These are phyloP conservation scores for Hypoxylon sp. DNA, from an alignment of 2,329 filamentous ascomycete species.

Conservation along the genomic window DNA sequence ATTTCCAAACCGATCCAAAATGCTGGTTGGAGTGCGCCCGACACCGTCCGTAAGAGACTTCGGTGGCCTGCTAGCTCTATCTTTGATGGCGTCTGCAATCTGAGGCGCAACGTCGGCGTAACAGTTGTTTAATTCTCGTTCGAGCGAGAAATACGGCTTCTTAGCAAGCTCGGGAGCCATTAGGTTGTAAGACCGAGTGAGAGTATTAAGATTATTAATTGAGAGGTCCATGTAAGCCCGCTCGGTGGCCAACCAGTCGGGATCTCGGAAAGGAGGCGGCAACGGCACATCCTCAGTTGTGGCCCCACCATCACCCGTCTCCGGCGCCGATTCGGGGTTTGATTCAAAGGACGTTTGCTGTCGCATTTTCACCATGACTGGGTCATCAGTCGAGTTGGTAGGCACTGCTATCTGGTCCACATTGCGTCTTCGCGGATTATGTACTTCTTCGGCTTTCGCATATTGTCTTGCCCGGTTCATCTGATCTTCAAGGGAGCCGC, in stretches of 20 bases:
- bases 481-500: constrained; percentile 81
- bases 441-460: constrained; percentile 78
- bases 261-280: constrained; percentile 80
- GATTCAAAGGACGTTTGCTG: constrained; percentile 51
- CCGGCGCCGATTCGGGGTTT: constrained; percentile 27
- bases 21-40: constrained; percentile 60
- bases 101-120: constrained; percentile 88
- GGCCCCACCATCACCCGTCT: constrained; percentile 13
- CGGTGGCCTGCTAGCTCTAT: constrained; percentile 70
- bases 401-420: constrained; percentile 64
- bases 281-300: constrained; percentile 53
- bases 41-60: constrained; percentile 59
- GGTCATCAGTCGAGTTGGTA: constrained; percentile 64
- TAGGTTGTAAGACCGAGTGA: constrained; percentile 91
- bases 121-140: constrained; percentile 84
- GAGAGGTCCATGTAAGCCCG: constrained; percentile 81
- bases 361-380: constrained; percentile 63
- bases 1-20: constrained; percentile 73
- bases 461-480: constrained; percentile 79
- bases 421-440: constrained; percentile 70
- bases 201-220: constrained; percentile 81
- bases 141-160: constrained; percentile 89
- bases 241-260: constrained; percentile 81
- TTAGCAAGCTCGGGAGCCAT: constrained; percentile 94
- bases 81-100: constrained; percentile 79